These are phyloP conservation scores for Paramarasmius palmivorus DNA, from an alignment of 1,284 basidiomycete genomes.

Conservation along the genomic window DNA sequence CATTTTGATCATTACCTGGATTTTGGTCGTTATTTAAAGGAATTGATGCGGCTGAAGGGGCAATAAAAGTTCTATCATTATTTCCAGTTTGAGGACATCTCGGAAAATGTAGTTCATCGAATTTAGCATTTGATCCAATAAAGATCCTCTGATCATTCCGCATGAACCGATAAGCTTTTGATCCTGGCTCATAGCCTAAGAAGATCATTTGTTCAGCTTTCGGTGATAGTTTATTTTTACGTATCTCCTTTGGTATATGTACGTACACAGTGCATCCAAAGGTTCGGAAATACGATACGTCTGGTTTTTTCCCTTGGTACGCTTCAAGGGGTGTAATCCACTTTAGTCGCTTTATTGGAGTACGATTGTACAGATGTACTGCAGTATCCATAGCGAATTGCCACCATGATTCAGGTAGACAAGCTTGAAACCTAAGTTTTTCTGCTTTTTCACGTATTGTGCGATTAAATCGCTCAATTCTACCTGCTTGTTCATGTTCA, in stretches of 20 bases:
- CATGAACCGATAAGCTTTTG: background rate
- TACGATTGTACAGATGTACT: background rate
- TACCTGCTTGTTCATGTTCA: background rate
- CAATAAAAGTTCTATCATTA: background rate
- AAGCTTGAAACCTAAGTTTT: no score
- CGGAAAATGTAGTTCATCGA: background rate
- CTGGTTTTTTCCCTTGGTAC: background rate
- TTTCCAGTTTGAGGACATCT: background rate
- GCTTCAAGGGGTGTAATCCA: background rate
- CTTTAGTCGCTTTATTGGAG: background rate
- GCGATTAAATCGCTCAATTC: no score
- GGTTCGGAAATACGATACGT: background rate
- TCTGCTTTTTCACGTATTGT: no score
- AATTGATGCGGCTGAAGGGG: background rate
- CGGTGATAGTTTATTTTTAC: background rate
- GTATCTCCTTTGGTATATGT: background rate
- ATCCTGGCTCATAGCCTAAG: background rate
- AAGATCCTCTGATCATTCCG: background rate
- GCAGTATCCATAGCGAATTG: background rate
- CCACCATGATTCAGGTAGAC: background rate
- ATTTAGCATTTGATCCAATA: background rate
- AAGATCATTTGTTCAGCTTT: background rate
- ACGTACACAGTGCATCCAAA: background rate
- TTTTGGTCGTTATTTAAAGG: no score
- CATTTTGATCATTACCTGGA: no score